Conservation (phyloP, 768 basidiomycete species). For the Chalciporus chontae region DNA sequence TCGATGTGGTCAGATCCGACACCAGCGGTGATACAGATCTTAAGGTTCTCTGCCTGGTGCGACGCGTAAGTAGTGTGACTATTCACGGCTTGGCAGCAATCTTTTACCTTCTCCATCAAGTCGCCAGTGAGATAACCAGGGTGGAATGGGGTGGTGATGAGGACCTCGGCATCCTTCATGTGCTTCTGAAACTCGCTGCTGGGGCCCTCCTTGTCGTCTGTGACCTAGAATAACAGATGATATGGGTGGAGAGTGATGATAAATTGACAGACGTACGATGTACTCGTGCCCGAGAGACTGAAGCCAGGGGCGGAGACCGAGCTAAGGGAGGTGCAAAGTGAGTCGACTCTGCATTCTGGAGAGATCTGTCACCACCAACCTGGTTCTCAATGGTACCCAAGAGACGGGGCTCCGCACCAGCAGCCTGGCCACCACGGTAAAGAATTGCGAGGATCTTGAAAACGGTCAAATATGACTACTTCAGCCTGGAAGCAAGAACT, state of each 20-base stretch:
- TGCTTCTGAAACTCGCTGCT: constrained; percentile 80
- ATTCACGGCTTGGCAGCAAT: not conserved
- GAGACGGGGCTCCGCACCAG: constrained; percentile 64
- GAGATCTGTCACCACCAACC: constrained; percentile 32
- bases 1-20: constrained; percentile 90
- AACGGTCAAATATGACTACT: too few relatives aligned
- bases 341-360: not conserved
- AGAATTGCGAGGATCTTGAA: constrained; percentile 65
- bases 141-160: constrained; percentile 83
- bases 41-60: constrained; percentile 75
- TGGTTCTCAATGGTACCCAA: constrained; percentile 80
- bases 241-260: not conserved
- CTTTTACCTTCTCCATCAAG: constrained; percentile 56
- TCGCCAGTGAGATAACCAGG: constrained; percentile 77
- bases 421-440: constrained; percentile 64
- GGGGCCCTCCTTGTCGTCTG: constrained; percentile 76
- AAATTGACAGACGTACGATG: constrained; percentile 44
- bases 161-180: constrained; percentile 70
- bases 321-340: constrained; percentile 35
- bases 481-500: too few relatives aligned
- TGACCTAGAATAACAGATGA: constrained; percentile 42
- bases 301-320: constrained; percentile 70
- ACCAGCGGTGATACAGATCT: constrained; percentile 84
- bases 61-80: not conserved
- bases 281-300: constrained; percentile 71